phyloP scores from a whole-genome alignment of 2,329 filamentous ascomycete genomes.

The Fusarium odoratissimum region DNA sequence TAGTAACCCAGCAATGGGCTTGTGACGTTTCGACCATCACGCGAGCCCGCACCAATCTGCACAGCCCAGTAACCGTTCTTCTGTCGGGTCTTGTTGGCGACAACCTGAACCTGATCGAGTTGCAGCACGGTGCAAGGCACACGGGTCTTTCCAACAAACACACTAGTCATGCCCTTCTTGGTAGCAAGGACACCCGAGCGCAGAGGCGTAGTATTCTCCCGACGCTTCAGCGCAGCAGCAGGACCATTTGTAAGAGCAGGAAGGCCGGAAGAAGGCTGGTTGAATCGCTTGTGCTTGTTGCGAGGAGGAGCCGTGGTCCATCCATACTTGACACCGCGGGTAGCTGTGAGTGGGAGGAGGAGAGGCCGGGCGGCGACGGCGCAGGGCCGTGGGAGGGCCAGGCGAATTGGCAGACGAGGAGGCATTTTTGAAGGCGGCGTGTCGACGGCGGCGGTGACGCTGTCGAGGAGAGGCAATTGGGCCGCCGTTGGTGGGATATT shows the following conservation, averaged over 20 bases:
- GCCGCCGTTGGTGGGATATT: slow-evolving; percentile 24
- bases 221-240: slow-evolving; percentile 69
- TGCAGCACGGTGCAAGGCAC: slow-evolving; percentile 92
- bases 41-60: slow-evolving; percentile 84
- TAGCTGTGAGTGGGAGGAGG: slow-evolving; percentile 59
- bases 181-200: slow-evolving; percentile 85
- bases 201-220: slow-evolving; percentile 68
- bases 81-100: slow-evolving; percentile 84
- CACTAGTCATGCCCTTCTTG: slow-evolving; percentile 96
- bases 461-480: slow-evolving; percentile 29
- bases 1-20: slow-evolving; percentile 89
- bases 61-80: slow-evolving; percentile 94
- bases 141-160: slow-evolving; percentile 83
- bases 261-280: slow-evolving; percentile 67
- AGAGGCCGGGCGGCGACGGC: slow-evolving; percentile 50
- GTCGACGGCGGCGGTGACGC: slow-evolving; percentile 6
- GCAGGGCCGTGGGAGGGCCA: slow-evolving; percentile 56
- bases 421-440: slow-evolving; percentile 53
- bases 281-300: slow-evolving; percentile 69
- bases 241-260: slow-evolving; percentile 68
- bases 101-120: slow-evolving; percentile 90
- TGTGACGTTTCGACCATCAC: slow-evolving; percentile 80
- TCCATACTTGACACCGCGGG: slow-evolving; percentile 67
- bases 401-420: slow-evolving; percentile 57
- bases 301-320: slow-evolving; percentile 68